A percentile compares a stretch with the other conserved stretches of the same genome.
phyloP scores from a whole-genome alignment of 768 basidiomycete species.

The Boletellus ananiceps region DNA sequence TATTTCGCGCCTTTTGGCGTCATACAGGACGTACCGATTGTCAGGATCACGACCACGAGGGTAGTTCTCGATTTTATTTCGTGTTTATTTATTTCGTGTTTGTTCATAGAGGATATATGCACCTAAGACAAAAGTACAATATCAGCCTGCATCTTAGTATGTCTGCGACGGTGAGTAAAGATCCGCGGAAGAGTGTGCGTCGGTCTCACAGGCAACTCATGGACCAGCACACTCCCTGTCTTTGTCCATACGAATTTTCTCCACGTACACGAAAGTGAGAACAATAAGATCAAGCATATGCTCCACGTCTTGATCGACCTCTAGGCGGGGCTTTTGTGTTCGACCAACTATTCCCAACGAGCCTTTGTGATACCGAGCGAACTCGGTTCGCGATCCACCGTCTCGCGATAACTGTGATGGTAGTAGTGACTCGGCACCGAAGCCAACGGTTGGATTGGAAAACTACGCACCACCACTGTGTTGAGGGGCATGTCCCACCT shows the following conservation, averaged over 20 bases:
- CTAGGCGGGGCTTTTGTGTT: conserved; percentile 17
- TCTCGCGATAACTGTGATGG: conserved; percentile 18
- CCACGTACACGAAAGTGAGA: conserved; percentile 31
- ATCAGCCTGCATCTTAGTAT: background rate
- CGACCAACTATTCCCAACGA: conserved; percentile 19
- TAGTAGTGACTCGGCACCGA: background rate
- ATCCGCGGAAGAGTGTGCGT: background rate
- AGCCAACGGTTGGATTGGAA: background rate
- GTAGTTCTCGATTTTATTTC: background rate
- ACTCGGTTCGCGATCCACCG: conserved; percentile 8
- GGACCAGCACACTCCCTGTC: conserved; percentile 5
- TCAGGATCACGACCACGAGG: background rate
- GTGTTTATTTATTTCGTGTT: conserved; percentile 1
- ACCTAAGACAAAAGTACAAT: conserved; percentile 8
- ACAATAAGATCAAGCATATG: conserved; percentile 27
- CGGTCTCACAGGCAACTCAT: conserved; percentile 5
- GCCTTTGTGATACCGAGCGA: conserved; percentile 20
- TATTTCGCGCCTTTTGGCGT: background rate
- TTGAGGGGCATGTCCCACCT: conserved; percentile 28
- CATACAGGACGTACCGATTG: background rate
- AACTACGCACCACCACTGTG: conserved; percentile 14
- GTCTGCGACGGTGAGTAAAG: background rate
- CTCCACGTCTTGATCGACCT: conserved; percentile 15
- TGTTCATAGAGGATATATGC: conserved; percentile 1
- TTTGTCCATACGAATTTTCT: conserved; percentile 28